Conservation (phyloP, 768 basidiomycete genomes). For the Trichaptum fuscoviolaceum region DNA sequence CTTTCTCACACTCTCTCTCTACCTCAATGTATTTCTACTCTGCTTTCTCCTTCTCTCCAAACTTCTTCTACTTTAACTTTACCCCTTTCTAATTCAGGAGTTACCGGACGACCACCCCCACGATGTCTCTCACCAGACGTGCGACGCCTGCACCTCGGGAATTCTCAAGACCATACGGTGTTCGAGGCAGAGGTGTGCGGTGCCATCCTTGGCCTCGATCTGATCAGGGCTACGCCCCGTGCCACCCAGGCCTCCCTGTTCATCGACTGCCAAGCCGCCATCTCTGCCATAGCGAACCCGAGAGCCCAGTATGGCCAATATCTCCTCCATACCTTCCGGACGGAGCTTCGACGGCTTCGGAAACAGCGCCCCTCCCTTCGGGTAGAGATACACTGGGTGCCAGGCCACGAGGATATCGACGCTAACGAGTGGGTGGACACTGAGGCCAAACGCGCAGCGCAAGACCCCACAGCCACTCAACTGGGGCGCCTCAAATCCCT, state of each 20-base stretch:
- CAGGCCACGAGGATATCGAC: slow-evolving; percentile 12
- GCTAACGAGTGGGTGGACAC: slow-evolving; percentile 13
- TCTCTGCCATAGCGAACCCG: not conserved
- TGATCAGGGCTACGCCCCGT: too few species aligned
- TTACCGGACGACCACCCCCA: too few species aligned
- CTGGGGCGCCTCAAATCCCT: slow-evolving; percentile 5
- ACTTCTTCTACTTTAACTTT: too few species aligned
- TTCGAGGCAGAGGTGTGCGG: too few species aligned
- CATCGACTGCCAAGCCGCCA: slow-evolving; percentile 13
- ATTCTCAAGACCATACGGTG: too few species aligned
- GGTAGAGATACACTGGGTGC: slow-evolving; percentile 11
- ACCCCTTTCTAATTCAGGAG: too few species aligned
- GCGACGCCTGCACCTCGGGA: slow-evolving; percentile 3
- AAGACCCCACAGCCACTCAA: not conserved
- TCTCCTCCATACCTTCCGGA: slow-evolving; percentile 5
- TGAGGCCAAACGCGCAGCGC: slow-evolving; percentile 12
- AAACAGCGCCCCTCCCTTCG: not conserved
- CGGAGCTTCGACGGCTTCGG: not conserved
- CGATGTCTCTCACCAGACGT: not conserved
- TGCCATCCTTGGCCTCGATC: too few species aligned
- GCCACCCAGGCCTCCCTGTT: not conserved
- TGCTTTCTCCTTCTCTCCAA: too few species aligned
- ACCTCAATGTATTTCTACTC: too few species aligned
- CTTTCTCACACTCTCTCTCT: too few species aligned
- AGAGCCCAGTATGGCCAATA: slow-evolving; percentile 7